phyloP scores from a whole-genome alignment of 495 filamentous ascomycete species.

The Zalerion maritima region DNA sequence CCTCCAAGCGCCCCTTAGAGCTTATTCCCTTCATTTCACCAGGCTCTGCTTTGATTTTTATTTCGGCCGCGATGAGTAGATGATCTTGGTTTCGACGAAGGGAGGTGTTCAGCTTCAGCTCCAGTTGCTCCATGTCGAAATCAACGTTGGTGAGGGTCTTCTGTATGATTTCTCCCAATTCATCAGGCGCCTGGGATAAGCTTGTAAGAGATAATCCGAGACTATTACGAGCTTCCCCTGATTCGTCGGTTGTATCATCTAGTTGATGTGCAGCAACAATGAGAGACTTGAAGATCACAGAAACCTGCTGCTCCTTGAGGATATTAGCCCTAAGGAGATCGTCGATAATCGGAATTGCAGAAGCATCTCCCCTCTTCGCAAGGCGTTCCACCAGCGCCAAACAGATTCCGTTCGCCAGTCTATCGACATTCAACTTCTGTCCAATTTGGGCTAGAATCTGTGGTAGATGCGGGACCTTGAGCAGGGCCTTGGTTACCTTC shows the following conservation, averaged over 20 bases:
- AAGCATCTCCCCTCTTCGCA: constrained; percentile 42
- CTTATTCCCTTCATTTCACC: no score
- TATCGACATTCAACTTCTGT: constrained; percentile 51
- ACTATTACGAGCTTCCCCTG: constrained; percentile 42
- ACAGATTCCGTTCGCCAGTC: constrained; percentile 56
- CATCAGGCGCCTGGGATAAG: constrained; percentile 37
- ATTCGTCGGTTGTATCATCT: constrained; percentile 25
- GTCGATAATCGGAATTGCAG: constrained; percentile 41
- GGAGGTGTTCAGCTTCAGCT: constrained; percentile 52
- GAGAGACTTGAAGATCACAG: constrained; percentile 46
- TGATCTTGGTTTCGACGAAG: constrained; percentile 42
- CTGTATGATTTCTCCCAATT: constrained; percentile 43
- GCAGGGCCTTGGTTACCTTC: constrained; percentile 51
- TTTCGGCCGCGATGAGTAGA: no score
- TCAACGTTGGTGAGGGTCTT: constrained; percentile 43
- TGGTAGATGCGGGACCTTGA: constrained; percentile 46
- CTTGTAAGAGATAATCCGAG: constrained; percentile 48
- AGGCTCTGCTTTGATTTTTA: no score
- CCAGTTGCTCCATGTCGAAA: constrained; percentile 51
- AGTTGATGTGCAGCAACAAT: constrained; percentile 41
- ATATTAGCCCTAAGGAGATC: constrained; percentile 45
- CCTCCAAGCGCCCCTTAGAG: constrained; percentile 13
- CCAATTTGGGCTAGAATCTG: constrained; percentile 45
- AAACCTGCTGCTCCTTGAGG: constrained; percentile 45
- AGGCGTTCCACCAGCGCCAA: constrained; percentile 50